These are phyloP conservation scores for Cercospora brassicicola DNA, from an alignment of 2,329 filamentous ascomycete genomes.

Conservation along the genomic window DNA sequence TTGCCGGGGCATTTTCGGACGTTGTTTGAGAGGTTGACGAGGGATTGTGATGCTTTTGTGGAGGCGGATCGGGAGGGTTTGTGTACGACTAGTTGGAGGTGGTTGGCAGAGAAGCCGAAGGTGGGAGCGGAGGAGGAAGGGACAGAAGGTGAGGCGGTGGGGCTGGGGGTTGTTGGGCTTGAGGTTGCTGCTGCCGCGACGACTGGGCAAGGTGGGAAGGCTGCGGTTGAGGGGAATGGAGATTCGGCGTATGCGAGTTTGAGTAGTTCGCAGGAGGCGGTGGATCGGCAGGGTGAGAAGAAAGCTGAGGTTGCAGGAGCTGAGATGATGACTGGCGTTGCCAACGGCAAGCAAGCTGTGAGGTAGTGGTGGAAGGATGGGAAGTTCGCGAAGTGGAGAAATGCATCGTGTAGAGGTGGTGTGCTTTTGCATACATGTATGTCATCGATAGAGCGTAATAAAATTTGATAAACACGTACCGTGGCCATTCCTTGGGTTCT, in stretches of 20 bases:
- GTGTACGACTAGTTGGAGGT: constrained; percentile 35
- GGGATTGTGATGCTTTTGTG: constrained; percentile 34
- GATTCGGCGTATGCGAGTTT: constrained; percentile 19
- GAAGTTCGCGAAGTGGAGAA: neutral
- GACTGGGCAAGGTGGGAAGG: neutral
- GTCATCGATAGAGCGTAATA: neutral
- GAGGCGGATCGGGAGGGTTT: constrained; percentile 31
- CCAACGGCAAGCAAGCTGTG: neutral
- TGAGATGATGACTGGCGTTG: neutral
- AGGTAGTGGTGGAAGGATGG: neutral
- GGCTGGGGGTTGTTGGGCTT: neutral
- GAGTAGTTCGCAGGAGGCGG: constrained; percentile 16
- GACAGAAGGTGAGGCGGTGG: neutral
- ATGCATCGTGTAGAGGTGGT: neutral
- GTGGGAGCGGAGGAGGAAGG: neutral
- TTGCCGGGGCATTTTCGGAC: constrained; percentile 34
- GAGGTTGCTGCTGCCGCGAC: neutral
- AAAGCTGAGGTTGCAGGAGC: neutral
- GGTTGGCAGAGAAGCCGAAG: constrained; percentile 34
- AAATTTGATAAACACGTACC: neutral
- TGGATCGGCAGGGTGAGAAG: constrained; percentile 7
- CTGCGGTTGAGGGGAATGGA: neutral
- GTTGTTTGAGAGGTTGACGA: constrained; percentile 33
- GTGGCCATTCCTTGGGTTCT: neutral
- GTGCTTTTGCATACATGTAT: neutral